Base-by-base conservation (phyloP, 2,329 filamentous ascomycete genomes). In the Acephala macrosclerotiorum region DNA sequence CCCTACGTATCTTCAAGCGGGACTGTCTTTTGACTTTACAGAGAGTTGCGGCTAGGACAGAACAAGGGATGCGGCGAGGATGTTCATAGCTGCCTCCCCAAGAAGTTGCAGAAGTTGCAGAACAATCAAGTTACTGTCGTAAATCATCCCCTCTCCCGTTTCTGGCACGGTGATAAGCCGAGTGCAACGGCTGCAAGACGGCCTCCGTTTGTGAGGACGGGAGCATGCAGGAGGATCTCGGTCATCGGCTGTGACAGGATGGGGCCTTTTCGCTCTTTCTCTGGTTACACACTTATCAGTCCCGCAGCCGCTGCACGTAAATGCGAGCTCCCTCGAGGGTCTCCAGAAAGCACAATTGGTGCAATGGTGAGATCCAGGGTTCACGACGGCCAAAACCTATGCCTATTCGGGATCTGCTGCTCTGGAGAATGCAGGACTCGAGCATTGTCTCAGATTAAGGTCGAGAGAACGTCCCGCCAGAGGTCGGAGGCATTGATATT, bases 381-480 rank as follows among this genome's bases (percentile, higher is more conserved):
- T 49, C 20, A n/a, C 9, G n/a, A 58, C 59, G 58, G 53, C 33
- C 58, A 58, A 65, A 58, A 40, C 55, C 33, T 53, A 60, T 47
- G 56, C 36, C 49, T 42, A 42, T 42, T 40, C 56, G 35, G 36
- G 35, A 45, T 20, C 42, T 36, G 26, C n/a, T 49, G 14, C 20
- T 25, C 51, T 63, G 53, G 55, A 58, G 58, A 40, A 58, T 51
- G 61, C 65, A 61, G 58, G 42, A 59, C 47, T 67, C 49, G 55
- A 45, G 58, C 62, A 38, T 63, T 53, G 64, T 66, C 60, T 66
- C 64, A 66, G 56, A 60, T 66, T 57, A 57, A 57, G 20, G 29
- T 57, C 55, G 29, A 35, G 20, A 22, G 55, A 38, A 40, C 12
- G 55, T 57, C 18, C 49, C 49, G 49, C 25, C 12, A 26, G 49